Conservation (phyloP, 1,139 yeast species). For the Pichia sp. region DNA sequence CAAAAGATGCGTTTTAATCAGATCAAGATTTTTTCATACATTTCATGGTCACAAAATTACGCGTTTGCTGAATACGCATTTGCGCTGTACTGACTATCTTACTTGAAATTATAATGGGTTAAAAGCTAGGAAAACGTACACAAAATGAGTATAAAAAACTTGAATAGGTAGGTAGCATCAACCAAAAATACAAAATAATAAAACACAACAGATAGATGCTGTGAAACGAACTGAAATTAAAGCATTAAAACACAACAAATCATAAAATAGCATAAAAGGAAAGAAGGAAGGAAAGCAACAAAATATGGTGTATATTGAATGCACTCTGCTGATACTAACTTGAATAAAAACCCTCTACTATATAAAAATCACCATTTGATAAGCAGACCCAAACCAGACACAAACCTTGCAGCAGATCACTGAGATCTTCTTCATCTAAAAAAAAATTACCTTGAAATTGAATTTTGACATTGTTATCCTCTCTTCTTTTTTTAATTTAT, state of each 20-base stretch:
- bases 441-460: not conserved
- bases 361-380: conserved; percentile 10
- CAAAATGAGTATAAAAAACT: not conserved
- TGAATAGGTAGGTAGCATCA: not conserved
- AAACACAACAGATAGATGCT: conserved; percentile 1
- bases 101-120: not conserved
- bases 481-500: not conserved
- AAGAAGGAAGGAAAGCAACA: conserved; percentile 1
- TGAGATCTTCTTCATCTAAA: not conserved
- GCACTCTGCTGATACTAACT: conserved; percentile 1
- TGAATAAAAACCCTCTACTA: conserved; percentile 6
- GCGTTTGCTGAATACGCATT: not conserved
- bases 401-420: conserved; percentile 2
- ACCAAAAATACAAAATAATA: conserved; percentile 7
- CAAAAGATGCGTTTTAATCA: too few species aligned
- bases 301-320: conserved; percentile 1
- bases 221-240: conserved; percentile 15
- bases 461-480: not conserved
- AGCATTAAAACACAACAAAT: conserved; percentile 17
- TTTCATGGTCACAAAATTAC: not conserved
- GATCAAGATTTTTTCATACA: too few species aligned
- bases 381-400: conserved; percentile 12
- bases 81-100: not conserved
- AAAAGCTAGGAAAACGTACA: conserved; percentile 7
- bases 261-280: conserved; percentile 11